phyloP scores from a whole-genome alignment of 768 basidiomycete genomes.

The Suillus subluteus region DNA sequence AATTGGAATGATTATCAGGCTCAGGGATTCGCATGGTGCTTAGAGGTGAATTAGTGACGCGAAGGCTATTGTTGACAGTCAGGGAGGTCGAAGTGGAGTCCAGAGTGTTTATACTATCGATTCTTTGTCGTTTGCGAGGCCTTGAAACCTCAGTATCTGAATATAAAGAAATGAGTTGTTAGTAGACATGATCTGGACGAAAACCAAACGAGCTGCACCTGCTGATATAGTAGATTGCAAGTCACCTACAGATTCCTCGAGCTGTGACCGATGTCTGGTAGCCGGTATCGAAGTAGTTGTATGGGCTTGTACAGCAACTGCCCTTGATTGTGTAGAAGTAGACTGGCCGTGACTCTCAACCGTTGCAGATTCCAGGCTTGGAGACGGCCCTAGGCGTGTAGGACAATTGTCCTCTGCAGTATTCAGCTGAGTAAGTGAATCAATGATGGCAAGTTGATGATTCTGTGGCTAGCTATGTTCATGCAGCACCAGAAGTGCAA shows the following conservation, averaged over 20 bases:
- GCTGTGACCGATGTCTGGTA: slow-evolving; percentile 63
- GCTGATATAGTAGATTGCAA: slow-evolving; percentile 24
- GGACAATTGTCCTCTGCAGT: slow-evolving; percentile 57
- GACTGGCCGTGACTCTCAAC: slow-evolving; percentile 30
- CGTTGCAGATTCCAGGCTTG: slow-evolving; percentile 52
- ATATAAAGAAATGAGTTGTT: slow-evolving; percentile 12
- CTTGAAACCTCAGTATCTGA: slow-evolving; percentile 56
- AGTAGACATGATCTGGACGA: slow-evolving; percentile 13
- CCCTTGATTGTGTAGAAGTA: slow-evolving; percentile 33
- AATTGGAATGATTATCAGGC: slow-evolving; percentile 49
- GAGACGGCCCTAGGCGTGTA: slow-evolving; percentile 43
- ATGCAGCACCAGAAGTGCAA: slow-evolving; percentile 31
- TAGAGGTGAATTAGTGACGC: slow-evolving; percentile 32
- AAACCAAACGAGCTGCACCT: slow-evolving; percentile 23
- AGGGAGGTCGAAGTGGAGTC: slow-evolving; percentile 37
- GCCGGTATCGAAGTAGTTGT: slow-evolving; percentile 55
- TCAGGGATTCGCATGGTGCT: slow-evolving; percentile 57
- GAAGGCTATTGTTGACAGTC: slow-evolving; percentile 25
- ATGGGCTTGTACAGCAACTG: slow-evolving; percentile 29
- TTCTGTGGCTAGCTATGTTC: slow-evolving; percentile 24
- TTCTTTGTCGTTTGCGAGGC: slow-evolving; percentile 74
- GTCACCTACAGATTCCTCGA: slow-evolving; percentile 54
- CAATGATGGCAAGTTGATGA: slow-evolving; percentile 56
- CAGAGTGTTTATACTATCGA: slow-evolving; percentile 43
- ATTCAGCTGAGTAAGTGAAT: slow-evolving; percentile 62